Percentiles rank a stretch among this genome's conserved stretches.
Evolutionary conservation across 306 rosid species (phyloP).

Genomic region (Herpetospermum pedunculosum): DNA sequence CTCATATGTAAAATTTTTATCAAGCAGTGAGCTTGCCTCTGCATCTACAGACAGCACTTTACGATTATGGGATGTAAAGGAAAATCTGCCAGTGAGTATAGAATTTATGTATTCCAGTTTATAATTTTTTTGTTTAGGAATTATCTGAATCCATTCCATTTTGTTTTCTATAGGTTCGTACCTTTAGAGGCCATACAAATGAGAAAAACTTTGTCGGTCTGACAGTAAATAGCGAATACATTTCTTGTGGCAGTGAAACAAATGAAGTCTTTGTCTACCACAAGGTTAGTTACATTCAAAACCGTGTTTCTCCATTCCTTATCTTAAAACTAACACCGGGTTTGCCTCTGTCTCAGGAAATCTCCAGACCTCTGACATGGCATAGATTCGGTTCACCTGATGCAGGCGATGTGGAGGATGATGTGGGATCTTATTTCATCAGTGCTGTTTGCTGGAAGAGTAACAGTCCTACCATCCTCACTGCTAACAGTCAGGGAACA

Average conservation of each 20-base stretch:
- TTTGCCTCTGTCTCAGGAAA: slow-evolving; percentile 46
- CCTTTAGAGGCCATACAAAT: slow-evolving; percentile 80
- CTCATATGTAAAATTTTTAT: slow-evolving; percentile 88
- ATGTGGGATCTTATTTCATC: slow-evolving; percentile 72
- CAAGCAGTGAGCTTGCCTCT: slow-evolving; percentile 82
- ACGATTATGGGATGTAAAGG: slow-evolving; percentile 92
- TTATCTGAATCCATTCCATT: background rate
- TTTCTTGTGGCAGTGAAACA: slow-evolving; percentile 96
- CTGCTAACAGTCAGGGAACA: slow-evolving; percentile 95
- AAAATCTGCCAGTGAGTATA: slow-evolving; percentile 57
- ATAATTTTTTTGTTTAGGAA: background rate
- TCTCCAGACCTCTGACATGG: slow-evolving; percentile 72
- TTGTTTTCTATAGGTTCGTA: slow-evolving; percentile 48
- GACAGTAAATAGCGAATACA: slow-evolving; percentile 72
- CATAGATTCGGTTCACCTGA: slow-evolving; percentile 80
- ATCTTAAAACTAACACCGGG: slow-evolving; percentile 11
- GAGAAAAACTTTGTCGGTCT: slow-evolving; percentile 98
- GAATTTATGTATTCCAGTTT: background rate
- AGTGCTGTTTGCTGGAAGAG: slow-evolving; percentile 99
- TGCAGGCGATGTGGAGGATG: slow-evolving; percentile 64
- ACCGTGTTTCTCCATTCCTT: background rate
- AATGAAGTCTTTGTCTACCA: slow-evolving; percentile 94
- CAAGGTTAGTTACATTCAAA: slow-evolving; percentile 46
- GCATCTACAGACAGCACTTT: slow-evolving; percentile 94
- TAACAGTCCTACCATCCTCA: slow-evolving; percentile 81